These are phyloP conservation scores for Aurantiochytrium sp. DNA, from an alignment of 108 stramenopile genomes.

Conservation along the genomic window DNA sequence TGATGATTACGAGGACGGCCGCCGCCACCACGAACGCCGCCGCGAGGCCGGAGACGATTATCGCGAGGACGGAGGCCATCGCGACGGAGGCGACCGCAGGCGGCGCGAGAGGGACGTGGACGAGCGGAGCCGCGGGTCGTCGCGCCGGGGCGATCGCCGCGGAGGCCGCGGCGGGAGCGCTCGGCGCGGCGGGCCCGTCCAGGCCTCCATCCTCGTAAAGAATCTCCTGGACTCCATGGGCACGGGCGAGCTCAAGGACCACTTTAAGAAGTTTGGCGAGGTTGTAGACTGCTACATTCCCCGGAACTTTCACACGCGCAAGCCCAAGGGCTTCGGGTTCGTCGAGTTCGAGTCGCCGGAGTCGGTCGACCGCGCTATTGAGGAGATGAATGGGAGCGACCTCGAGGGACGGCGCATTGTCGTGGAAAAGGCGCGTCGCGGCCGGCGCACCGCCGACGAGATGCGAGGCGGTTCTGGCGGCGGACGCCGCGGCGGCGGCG, in stretches of 20 bases:
- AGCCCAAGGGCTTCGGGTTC: constrained; percentile 14
- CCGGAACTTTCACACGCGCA: neutral
- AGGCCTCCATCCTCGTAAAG: neutral
- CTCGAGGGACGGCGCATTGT: neutral
- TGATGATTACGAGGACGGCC: too few species aligned
- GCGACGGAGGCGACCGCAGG: too few species aligned
- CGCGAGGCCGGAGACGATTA: too few species aligned
- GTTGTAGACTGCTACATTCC: constrained; percentile 19
- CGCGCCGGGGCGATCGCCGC: neutral
- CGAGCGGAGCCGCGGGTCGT: too few species aligned
- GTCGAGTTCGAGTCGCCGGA: neutral
- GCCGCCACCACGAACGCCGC: too few species aligned
- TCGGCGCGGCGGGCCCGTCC: neutral
- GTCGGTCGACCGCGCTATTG: neutral
- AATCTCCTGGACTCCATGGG: neutral
- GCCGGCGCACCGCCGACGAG: neutral
- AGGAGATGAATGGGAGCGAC: neutral
- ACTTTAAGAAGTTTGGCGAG: neutral
- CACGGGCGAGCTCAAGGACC: neutral
- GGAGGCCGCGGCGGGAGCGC: neutral
- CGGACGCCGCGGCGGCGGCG: neutral
- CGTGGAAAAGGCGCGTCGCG: neutral
- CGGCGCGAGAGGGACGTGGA: too few species aligned
- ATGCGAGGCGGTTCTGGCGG: neutral
- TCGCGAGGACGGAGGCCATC: too few species aligned